These are phyloP conservation scores for Emergomyces orientalis DNA, from an alignment of 2,329 filamentous ascomycete genomes.

Conservation along the genomic window DNA sequence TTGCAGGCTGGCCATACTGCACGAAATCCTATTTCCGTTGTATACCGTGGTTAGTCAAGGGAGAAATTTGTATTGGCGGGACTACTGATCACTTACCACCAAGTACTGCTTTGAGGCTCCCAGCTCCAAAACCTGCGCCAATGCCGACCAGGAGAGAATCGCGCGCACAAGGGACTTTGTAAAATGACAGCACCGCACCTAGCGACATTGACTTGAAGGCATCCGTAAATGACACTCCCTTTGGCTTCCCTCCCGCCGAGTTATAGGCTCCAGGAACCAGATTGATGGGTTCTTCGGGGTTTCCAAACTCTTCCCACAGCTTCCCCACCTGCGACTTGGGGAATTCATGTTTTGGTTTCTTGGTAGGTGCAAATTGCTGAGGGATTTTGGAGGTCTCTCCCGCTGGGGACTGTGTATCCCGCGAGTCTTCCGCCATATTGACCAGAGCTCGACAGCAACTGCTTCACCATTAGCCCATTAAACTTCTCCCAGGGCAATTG, in stretches of 20 bases:
- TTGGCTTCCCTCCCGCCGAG: conserved; percentile 49
- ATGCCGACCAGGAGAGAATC: conserved; percentile 79
- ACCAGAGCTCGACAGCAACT: neutral
- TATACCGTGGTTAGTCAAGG: conserved; percentile 9
- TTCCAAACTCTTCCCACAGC: conserved; percentile 41
- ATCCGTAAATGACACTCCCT: conserved; percentile 35
- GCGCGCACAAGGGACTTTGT: conserved; percentile 73
- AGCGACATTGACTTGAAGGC: conserved; percentile 39
- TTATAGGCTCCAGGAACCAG: conserved; percentile 47
- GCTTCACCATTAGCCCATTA: neutral
- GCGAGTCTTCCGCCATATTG: conserved; percentile 16
- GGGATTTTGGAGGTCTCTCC: conserved; percentile 1
- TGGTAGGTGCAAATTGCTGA: conserved; percentile 16
- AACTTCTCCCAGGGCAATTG: no score
- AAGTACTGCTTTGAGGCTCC: conserved; percentile 63
- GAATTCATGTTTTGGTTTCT: conserved; percentile 34
- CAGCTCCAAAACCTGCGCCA: conserved; percentile 64
- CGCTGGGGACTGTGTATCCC: conserved; percentile 10
- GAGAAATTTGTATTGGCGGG: neutral
- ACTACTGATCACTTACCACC: conserved; percentile 48
- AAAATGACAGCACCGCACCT: conserved; percentile 51
- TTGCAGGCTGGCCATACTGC: conserved; percentile 62
- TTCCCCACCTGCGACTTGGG: conserved; percentile 40
- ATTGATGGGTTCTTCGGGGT: conserved; percentile 44
- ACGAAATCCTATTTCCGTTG: conserved; percentile 34